Evolutionary conservation across 352 stramenopile species (phyloP).

Genomic region (Plasmopara muralis): DNA sequence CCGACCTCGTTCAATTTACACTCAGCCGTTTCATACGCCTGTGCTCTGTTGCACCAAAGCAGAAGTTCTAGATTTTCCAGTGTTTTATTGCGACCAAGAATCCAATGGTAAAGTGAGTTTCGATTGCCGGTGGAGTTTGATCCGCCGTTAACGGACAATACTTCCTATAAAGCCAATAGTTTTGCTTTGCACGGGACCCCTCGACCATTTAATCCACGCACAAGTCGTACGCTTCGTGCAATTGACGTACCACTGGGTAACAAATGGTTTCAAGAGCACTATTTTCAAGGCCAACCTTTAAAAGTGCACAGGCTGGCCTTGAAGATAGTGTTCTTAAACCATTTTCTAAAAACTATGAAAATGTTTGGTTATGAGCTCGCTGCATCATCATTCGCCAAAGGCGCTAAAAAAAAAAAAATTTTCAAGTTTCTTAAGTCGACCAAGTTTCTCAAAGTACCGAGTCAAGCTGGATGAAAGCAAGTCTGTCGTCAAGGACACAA

Average conservation of each 20-base stretch:
- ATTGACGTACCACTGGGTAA: conserved; percentile 98
- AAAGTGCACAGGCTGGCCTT: conserved; percentile 85
- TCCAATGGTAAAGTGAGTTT: conserved; percentile 51
- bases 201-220: conserved; percentile 96
- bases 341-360: conserved; percentile 99
- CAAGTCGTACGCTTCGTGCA: conserved; percentile 90
- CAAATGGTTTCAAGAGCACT: conserved; percentile 99
- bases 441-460: conserved; percentile 99
- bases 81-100: conserved; percentile 94
- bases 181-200: conserved; percentile 98
- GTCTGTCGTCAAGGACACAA: conserved; percentile 99
- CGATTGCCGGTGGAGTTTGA: conserved; percentile 81
- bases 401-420: conserved; percentile 97
- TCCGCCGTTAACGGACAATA: conserved; percentile 90
- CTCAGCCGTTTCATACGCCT: conserved; percentile 95
- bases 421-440: conserved; percentile 99
- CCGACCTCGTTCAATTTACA: conserved; percentile 91
- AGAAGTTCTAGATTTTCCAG: conserved; percentile 91
- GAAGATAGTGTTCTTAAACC: conserved; percentile 34
- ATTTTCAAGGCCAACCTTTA: conserved; percentile 95
- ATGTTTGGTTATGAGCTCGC: conserved; percentile 98
- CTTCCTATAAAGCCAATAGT: conserved; percentile 91
- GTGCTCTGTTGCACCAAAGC: conserved; percentile 96
- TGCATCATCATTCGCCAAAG: conserved; percentile 92
- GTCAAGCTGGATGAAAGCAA: conserved; percentile 99